Evolutionary conservation across 2,329 filamentous ascomycete genomes (phyloP), one percentile per base, ranked within the genome.

Genomic region (Lasiodiplodia sp.): DNA sequence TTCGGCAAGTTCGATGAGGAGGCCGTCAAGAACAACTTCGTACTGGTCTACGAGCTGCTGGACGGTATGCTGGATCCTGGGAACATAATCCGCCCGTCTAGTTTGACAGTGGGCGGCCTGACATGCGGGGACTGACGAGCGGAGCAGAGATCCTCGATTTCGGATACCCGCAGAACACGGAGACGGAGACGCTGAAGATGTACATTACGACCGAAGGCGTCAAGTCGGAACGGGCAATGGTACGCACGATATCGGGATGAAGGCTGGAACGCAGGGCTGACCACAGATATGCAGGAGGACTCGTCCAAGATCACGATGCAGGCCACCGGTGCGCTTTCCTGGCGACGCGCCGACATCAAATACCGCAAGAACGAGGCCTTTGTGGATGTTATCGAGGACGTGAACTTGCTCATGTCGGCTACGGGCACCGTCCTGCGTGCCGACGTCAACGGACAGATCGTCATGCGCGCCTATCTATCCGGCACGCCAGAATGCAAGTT

Each of bases 341-440:
- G 96, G 96, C 90, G 96, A 74, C 92, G 97, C 77, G 92, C 95
- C 70, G 95, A 98, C 80, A 96, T 99, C 82, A 97, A 97, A 79
- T 99, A 99, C 83, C 92, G 96, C 80, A 99, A 99, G 84, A 99
- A 99, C 83, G 96, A 99, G 81, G 96, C 96, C 38, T 99, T 99
- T 77, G 96, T 99, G 73, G 96, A 99, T 81, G 96, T 99, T 21
- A 99, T 99, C 76, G 96, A 99, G 82, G 96, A 99, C 77, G 95
- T 99, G 76, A 99, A 99, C 81, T 87, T 99, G 69, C 90, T 99
- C 77, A 97, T 99, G 92, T 98, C 95, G n/a, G 96, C 96, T 6
- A 96, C 94, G 0, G 96, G 96, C 37, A 95, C 94, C 25, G 94
- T 99, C 34, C 87, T 99, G 14, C 92, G 96, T 72, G 96, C 96